These are phyloP conservation scores for Endothia cerciana DNA, from an alignment of 2,329 filamentous ascomycete genomes.

Conservation along the genomic window DNA sequence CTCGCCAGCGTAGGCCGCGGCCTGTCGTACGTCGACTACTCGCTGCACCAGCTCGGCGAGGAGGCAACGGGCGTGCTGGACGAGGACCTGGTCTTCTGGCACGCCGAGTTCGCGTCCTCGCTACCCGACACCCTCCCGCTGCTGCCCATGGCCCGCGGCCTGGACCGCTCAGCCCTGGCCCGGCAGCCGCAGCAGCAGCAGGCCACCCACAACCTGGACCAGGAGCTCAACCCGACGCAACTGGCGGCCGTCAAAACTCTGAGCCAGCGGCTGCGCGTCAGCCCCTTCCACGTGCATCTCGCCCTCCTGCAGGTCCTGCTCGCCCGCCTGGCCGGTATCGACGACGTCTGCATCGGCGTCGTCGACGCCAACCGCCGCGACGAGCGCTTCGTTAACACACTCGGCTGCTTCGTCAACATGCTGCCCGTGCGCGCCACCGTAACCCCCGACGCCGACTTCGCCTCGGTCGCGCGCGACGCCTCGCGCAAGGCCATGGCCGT, in stretches of 20 bases:
- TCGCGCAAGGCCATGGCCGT: too few relatives aligned
- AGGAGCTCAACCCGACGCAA: too few relatives aligned
- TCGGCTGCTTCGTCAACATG: too few relatives aligned
- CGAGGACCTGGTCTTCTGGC: conserved; percentile 8
- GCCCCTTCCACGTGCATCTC: not conserved
- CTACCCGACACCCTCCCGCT: not conserved
- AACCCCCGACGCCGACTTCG: too few relatives aligned
- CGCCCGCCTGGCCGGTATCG: conserved; percentile 45
- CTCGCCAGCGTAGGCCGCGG: not conserved
- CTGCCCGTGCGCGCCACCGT: too few relatives aligned
- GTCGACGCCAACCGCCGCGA: conserved; percentile 45
- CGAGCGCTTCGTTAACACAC: too few relatives aligned
- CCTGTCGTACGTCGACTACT: not conserved
- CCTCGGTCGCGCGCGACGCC: too few relatives aligned
- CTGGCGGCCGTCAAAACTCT: not conserved
- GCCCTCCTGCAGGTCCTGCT: conserved; percentile 53
- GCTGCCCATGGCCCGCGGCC: not conserved
- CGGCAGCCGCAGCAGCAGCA: too few relatives aligned
- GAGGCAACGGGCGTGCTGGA: not conserved
- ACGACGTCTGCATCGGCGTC: conserved; percentile 45
- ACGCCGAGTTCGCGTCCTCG: not conserved
- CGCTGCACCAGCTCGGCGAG: not conserved
- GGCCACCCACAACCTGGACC: not conserved
- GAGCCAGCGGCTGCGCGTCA: too few relatives aligned
- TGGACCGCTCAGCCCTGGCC: not conserved